phyloP scores from a whole-genome alignment of 768 basidiomycete genomes.

The Russula sp. region DNA sequence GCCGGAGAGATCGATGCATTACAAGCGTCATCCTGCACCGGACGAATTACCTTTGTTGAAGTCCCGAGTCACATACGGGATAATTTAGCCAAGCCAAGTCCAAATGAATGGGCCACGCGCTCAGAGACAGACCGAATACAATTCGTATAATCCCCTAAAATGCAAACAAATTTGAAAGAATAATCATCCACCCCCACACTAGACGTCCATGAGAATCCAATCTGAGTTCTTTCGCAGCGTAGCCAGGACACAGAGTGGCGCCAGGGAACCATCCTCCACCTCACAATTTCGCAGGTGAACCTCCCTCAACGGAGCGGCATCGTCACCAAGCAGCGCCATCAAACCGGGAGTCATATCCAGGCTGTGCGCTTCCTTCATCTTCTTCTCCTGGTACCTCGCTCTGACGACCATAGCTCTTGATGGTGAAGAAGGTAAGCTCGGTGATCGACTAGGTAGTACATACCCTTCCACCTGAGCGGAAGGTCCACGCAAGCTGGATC shows the following conservation, averaged over 20 bases:
- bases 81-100: too few relatives aligned
- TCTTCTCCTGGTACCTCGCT: neutral
- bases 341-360: constrained; percentile 5
- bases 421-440: neutral
- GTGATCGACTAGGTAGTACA: neutral
- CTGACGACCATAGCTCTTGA: neutral
- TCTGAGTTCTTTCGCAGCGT: neutral
- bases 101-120: too few relatives aligned
- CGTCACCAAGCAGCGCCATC: constrained; percentile 2
- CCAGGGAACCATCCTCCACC: constrained; percentile 1
- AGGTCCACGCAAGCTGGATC: neutral
- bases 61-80: too few relatives aligned
- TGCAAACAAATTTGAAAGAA: too few relatives aligned
- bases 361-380: neutral
- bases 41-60: too few relatives aligned
- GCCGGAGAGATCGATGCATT: too few relatives aligned
- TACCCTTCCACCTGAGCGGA: too few relatives aligned
- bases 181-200: neutral
- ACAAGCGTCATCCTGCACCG: too few relatives aligned
- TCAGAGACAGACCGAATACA: too few relatives aligned
- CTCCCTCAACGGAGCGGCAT: neutral
- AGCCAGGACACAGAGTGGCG: neutral
- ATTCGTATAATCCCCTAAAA: too few relatives aligned
- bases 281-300: constrained; percentile 10
- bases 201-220: neutral